Evolutionary conservation across 2,329 filamentous ascomycete species (phyloP), one percentile per base, ranked within the genome.

Genomic region (Cladosporium sp.): DNA sequence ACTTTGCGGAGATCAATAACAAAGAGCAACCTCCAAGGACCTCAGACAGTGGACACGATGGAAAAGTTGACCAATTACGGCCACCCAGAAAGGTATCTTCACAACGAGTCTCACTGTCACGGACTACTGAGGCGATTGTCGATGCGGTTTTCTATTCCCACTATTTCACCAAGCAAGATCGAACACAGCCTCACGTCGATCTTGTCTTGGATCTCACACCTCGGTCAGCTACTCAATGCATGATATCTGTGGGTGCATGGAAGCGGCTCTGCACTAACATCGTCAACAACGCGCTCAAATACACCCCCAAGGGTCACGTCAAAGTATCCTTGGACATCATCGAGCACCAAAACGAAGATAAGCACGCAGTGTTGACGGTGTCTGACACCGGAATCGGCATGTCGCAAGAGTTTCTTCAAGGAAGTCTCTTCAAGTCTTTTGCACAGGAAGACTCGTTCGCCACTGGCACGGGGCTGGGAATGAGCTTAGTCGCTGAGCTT

Each of bases 371-470:
- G 5, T 34, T 57, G 3, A 50, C 54, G 5, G 80, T 90, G 0
- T 74, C 75, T 0, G 87, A 90, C 62, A 86, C 85, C 0, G 87
- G 87, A 0, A 78, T 78, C 35, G 87, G 87, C 1, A 90, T 90
- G 52, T 80, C 80, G 0, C 75, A 80, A 12, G 83, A 88, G 9
- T 90, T 85, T 61, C 70, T 89, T 3, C 76, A 80, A 35, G 80
- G 83, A 19, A 77, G 80, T 13, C 71, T 89, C 0, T 90, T 85
- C 67, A 82, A 78, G 0, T 83, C 85, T 0, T 89, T 89, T 60
- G 72, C 78, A 0, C 87, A 90, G 60, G 87, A 90, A 64, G 79
- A 88, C 45, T 72, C 75, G 0, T 68, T 89, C 0, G 76, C 80
- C 0, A 79, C 82, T 0, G 87, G 87, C 0, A 83, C 83, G 0